Evolutionary conservation across 352 stramenopile genomes (phyloP).

Genomic region (Phytophthora fragariaefolia): DNA sequence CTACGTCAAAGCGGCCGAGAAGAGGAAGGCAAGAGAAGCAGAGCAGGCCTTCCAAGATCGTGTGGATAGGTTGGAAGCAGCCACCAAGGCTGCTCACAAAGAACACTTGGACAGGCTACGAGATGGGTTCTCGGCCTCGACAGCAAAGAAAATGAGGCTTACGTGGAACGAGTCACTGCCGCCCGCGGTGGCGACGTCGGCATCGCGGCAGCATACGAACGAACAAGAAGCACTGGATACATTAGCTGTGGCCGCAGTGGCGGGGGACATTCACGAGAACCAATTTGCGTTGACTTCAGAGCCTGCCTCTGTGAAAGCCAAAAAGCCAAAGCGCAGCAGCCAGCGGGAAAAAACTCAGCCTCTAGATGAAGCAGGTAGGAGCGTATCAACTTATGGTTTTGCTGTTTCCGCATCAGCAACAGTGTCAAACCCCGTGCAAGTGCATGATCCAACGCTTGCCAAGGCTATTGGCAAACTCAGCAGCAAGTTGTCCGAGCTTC

Average conservation of each 20-base stretch:
- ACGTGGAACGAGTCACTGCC: conserved; percentile 1
- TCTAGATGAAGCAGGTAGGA: background rate
- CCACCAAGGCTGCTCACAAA: conserved; percentile 40
- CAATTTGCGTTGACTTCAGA: background rate
- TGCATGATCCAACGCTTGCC: conserved; percentile 63
- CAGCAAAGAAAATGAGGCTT: conserved; percentile 47
- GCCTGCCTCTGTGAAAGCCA: conserved; percentile 19
- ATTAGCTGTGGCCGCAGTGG: conserved; percentile 29
- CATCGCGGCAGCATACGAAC: conserved; percentile 8
- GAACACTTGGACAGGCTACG: conserved; percentile 68
- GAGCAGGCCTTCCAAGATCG: conserved; percentile 43
- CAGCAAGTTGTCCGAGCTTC: conserved; percentile 52
- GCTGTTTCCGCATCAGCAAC: conserved; percentile 15
- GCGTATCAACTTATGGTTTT: conserved; percentile 5
- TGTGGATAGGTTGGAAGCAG: conserved; percentile 27
- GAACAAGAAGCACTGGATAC: conserved; percentile 35
- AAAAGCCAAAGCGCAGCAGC: conserved; percentile 27
- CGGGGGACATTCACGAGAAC: conserved; percentile 5
- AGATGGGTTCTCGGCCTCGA: conserved; percentile 55
- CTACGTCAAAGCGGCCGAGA: conserved; percentile 41
- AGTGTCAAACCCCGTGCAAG: conserved; percentile 34
- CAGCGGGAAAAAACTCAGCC: conserved; percentile 11
- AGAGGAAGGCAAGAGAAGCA: conserved; percentile 28
- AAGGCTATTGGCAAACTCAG: conserved; percentile 71
- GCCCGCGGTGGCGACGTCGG: background rate